Conservation (phyloP, 1,284 basidiomycete genomes). For the Rhodotorula sp. region DNA sequence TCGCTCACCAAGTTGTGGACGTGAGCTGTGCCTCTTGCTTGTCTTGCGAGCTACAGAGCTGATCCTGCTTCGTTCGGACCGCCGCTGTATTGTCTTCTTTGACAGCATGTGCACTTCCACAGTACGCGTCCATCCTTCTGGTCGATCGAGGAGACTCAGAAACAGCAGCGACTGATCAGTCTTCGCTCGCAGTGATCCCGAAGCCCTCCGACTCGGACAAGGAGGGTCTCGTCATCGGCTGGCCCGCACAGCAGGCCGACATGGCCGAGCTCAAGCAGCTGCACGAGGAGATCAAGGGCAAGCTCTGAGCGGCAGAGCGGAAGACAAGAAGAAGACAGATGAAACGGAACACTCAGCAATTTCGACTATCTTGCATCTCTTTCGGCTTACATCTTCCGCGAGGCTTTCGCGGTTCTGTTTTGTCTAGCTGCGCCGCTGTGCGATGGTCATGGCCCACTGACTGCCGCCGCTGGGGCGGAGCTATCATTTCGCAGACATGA, state of each 20-base stretch:
- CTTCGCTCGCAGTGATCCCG: conserved; percentile 51
- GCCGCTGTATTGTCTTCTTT: not conserved
- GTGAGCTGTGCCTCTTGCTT: conserved; percentile 26
- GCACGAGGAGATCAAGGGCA: conserved; percentile 44
- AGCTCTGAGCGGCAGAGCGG: conserved; percentile 34
- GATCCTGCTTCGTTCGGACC: not conserved
- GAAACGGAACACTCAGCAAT: too few species aligned
- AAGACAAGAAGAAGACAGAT: too few species aligned
- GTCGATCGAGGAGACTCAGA: not conserved
- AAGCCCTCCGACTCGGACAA: conserved; percentile 50
- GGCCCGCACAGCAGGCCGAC: conserved; percentile 52
- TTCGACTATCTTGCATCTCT: too few species aligned
- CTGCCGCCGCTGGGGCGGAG: too few species aligned
- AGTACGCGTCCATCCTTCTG: conserved; percentile 27
- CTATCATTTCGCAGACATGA: too few species aligned
- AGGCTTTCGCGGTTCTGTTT: too few species aligned
- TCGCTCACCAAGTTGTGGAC: conserved; percentile 20
- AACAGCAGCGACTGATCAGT: not conserved
- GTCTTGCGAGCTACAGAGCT: not conserved
- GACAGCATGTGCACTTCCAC: conserved; percentile 48
- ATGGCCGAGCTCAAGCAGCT: conserved; percentile 51
- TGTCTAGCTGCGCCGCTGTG: too few species aligned
- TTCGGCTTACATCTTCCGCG: too few species aligned
- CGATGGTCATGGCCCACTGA: too few species aligned
- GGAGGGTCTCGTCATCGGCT: conserved; percentile 53